These are phyloP conservation scores for Chaetomium sp. DNA, from an alignment of 2,329 filamentous ascomycete species.

Conservation along the genomic window DNA sequence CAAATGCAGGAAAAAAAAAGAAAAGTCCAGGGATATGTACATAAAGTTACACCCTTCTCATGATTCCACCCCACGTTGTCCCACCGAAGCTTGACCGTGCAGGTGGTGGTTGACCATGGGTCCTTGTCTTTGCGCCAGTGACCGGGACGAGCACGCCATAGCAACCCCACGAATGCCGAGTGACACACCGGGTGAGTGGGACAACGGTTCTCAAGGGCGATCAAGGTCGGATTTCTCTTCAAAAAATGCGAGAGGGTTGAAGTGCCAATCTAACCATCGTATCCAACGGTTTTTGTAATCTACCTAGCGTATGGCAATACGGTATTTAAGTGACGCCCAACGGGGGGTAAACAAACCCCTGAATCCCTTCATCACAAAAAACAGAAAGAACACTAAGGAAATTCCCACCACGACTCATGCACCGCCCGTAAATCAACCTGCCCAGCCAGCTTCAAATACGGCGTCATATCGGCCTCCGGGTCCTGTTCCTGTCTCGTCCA, in stretches of 20 bases:
- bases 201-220: too few relatives aligned
- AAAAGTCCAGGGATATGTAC: too few relatives aligned
- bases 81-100: not conserved
- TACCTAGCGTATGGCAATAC: too few relatives aligned
- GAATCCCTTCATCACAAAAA: not conserved
- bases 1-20: too few relatives aligned
- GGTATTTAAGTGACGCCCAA: too few relatives aligned
- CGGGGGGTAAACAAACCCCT: too few relatives aligned
- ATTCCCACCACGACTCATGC: conserved; percentile 63
- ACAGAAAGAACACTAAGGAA: conserved; percentile 24
- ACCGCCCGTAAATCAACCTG: conserved; percentile 54
- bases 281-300: too few relatives aligned
- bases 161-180: not conserved
- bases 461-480: conserved; percentile 51
- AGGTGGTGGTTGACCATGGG: not conserved
- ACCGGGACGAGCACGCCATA: not conserved
- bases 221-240: too few relatives aligned
- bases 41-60: too few relatives aligned
- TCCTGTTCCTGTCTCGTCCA: conserved; percentile 55
- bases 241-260: too few relatives aligned
- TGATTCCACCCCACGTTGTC: not conserved
- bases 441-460: conserved; percentile 52
- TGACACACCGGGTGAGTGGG: not conserved
- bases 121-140: not conserved
- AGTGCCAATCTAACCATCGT: too few relatives aligned